Base-by-base conservation (phyloP, 257 asterid genomes). In the Schizonepeta tenuifolia region DNA sequence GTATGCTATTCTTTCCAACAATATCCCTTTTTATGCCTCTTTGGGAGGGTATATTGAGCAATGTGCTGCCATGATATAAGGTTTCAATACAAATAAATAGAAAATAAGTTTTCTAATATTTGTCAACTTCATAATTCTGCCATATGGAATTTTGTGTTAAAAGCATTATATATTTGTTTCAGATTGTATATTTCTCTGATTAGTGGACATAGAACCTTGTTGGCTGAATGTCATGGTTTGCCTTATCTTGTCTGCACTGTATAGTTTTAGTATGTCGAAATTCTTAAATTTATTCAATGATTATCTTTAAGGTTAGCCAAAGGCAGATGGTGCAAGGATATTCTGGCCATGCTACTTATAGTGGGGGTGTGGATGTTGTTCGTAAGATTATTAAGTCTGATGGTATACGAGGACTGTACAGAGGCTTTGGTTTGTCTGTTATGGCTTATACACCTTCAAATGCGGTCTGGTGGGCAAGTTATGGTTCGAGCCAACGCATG, bases 381-480 rank as follows among this genome's bases (percentile, higher is more conserved):
- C 92, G 97, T 22, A 86, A 91, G 73, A 79, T 94, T 77, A 40
- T 91, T 53, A 91, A 91, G 76, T 21, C 94, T 28, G 96, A 94
- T 69, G 98, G 98, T 51, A 69, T 94, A 71, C 91, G 96, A 53
- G 98, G 98, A 72, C 67, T 94, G 46, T 94, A 94, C 65, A 83
- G 98, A 83, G 98, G 98, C 70, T 94, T 88, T 74, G 94, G 98
- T 72, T 89, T 94, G 1, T 91, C 98, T 68, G 91, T 89, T 72
- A 69, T 89, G 83, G 89, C 98, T 36, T 88, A 89, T 79, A 86
- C 96, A 11, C 98, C 98, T 28, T 89, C 97, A 22, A 94, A 94
- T 87, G 98, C 96, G 67, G 96, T 89, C 65, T 94, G 98, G 98
- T 94, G 98, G 98, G 98, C 97, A 69, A 88, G 90, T 82, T 94